phyloP scores from a whole-genome alignment of 768 basidiomycete genomes.

The Psilocybe cyanescens region DNA sequence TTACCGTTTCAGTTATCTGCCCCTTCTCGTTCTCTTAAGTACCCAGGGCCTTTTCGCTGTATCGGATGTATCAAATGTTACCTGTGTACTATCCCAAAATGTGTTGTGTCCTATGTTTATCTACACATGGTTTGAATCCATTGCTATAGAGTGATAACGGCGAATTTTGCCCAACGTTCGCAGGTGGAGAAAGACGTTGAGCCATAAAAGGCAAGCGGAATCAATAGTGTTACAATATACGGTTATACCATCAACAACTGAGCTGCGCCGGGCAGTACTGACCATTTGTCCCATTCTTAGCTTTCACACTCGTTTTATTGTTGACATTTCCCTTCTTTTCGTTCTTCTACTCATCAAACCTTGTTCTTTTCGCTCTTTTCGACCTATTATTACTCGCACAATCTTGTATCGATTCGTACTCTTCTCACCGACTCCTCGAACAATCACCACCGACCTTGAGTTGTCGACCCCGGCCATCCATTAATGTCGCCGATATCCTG shows the following conservation, averaged over 20 bases:
- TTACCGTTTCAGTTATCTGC: conserved; percentile 12
- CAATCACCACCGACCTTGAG: background rate
- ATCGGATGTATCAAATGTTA: conserved; percentile 40
- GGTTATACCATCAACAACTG: background rate
- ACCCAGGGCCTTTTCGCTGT: conserved; percentile 13
- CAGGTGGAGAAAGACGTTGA: background rate
- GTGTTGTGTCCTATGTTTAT: conserved; percentile 15
- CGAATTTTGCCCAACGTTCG: background rate
- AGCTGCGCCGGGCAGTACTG: background rate
- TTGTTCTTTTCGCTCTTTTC: background rate
- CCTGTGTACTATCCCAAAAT: conserved; percentile 22
- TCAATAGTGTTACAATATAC: background rate
- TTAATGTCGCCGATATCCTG: conserved; percentile 1
- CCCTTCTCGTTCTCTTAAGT: conserved; percentile 7
- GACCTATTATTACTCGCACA: background rate
- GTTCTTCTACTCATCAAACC: background rate
- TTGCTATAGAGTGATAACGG: background rate
- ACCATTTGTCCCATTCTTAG: background rate
- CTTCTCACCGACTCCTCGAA: background rate
- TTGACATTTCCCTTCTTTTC: background rate
- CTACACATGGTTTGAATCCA: background rate
- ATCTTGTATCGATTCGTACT: background rate
- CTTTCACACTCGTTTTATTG: background rate
- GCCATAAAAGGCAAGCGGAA: background rate
- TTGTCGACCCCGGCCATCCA: background rate